Evolutionary conservation across 345 rosid genomes (phyloP), one percentile per base, ranked within the genome.

Genomic region (Lumnitzera racemosa): DNA sequence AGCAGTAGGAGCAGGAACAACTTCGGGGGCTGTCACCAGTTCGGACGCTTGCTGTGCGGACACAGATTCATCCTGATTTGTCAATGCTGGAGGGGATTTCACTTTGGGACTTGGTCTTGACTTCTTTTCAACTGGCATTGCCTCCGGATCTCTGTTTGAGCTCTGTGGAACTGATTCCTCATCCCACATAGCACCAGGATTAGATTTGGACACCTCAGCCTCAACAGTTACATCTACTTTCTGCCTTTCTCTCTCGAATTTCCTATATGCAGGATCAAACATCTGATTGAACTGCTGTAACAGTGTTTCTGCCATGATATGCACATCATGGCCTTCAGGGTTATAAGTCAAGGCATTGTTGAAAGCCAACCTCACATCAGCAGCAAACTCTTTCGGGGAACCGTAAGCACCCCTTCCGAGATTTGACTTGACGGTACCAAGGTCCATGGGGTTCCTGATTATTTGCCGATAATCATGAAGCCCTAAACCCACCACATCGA

Each of bases 371-470:
- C 77, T 70, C 56, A 81, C 89, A 29, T 83, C 83, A 0, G 68
- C 70, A 1, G 75, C 73, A 58, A 83, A 83, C 3, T 78, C 86
- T 24, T 47, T 29, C 2, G 83, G 83, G 8, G 68, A 62, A 14
- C 54, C 24, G 65, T 78, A 80, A 9, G 17, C 1, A 41, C 70
- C 62, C 31, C 50, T 67, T 6, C 29, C 64, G 5, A 81, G 51
- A 56, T 72, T 83, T 23, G 58, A 58, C 69, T 64, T 78, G 36
- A 81, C 70, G 1, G 89, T 72, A 17, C 80, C 83, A n/a, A 83
- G 72, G 66, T 83, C 89, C 89, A 83, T 81, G 12, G 89, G 86
- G 25, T 58, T 55, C 70, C 81, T 72, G 57, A 83, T 73, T 17
- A 83, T 66, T 20, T 58, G 74, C 15, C 65, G 55, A 57, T 80